phyloP scores from a whole-genome alignment of 805 yeast genomes.

The Hanseniaspora pseudoguilliermondii region DNA sequence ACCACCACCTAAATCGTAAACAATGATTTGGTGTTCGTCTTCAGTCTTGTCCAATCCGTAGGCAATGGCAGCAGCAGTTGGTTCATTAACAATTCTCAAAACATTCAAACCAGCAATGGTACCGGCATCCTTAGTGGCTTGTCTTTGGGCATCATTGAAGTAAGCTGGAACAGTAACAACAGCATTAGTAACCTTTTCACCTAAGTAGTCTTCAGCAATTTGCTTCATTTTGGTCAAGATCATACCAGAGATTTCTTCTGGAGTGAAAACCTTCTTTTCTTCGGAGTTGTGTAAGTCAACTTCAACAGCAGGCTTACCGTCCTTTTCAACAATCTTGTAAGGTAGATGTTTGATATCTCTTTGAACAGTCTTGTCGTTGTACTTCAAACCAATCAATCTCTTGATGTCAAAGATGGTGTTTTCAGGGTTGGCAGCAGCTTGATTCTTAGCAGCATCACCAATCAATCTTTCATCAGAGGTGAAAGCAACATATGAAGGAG shows the following conservation, averaged over 20 bases:
- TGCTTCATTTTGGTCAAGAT: conserved; percentile 81
- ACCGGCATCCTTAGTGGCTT: conserved; percentile 90
- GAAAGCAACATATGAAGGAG: conserved; percentile 90
- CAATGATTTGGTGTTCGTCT: conserved; percentile 79
- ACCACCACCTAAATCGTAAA: conserved; percentile 96
- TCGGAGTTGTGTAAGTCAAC: conserved; percentile 40
- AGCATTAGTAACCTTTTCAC: conserved; percentile 72
- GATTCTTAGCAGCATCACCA: conserved; percentile 95
- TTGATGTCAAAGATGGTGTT: conserved; percentile 87
- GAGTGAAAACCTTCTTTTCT: conserved; percentile 73
- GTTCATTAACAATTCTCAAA: conserved; percentile 81
- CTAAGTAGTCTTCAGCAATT: conserved; percentile 84
- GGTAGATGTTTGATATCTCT: conserved; percentile 76
- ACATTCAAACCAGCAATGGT: conserved; percentile 81
- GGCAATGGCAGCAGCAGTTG: conserved; percentile 96
- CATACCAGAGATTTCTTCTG: conserved; percentile 91
- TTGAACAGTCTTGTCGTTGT: conserved; percentile 63
- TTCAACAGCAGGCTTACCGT: conserved; percentile 71
- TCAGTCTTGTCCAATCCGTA: conserved; percentile 79
- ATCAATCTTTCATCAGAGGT: conserved; percentile 83
- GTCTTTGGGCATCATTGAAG: conserved; percentile 88
- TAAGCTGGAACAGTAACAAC: conserved; percentile 90
- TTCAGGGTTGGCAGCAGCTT: conserved; percentile 75
- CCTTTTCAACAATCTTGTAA: conserved; percentile 51
- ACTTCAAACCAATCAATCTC: conserved; percentile 80